Evolutionary conservation across 2,329 filamentous ascomycete species (phyloP).

Genomic region (Colletotrichum caudatum): DNA sequence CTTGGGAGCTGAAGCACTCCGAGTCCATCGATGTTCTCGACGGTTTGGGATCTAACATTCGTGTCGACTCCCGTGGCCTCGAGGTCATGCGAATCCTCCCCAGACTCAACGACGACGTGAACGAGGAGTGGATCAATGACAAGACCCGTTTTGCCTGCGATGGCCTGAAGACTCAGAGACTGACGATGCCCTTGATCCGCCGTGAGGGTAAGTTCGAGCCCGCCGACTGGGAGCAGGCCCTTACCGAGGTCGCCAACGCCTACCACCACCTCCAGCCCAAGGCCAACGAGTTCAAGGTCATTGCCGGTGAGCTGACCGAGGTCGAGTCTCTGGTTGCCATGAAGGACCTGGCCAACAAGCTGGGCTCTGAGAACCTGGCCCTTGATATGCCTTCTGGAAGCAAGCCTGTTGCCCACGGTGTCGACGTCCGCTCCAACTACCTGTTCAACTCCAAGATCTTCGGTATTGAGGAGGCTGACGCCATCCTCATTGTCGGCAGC

Average conservation of each 20-base stretch:
- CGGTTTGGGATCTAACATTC: conserved; percentile 92
- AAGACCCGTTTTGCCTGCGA: conserved; percentile 97
- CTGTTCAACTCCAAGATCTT: conserved; percentile 96
- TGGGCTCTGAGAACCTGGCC: conserved; percentile 95
- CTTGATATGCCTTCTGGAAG: conserved; percentile 89
- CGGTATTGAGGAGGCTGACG: conserved; percentile 94
- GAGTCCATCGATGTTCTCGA: conserved; percentile 97
- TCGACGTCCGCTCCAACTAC: conserved; percentile 95
- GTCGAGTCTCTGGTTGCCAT: conserved; percentile 94
- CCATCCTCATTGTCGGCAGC: conserved; percentile 91
- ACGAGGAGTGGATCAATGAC: conserved; percentile 99
- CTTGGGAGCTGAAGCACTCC: conserved; percentile 96
- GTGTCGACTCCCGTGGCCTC: conserved; percentile 90
- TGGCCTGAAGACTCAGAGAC: conserved; percentile 93
- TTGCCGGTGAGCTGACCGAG: conserved; percentile 92
- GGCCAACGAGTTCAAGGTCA: conserved; percentile 94
- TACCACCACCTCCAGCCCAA: conserved; percentile 84
- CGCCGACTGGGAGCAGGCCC: conserved; percentile 93
- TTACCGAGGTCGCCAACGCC: conserved; percentile 86
- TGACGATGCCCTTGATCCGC: conserved; percentile 92
- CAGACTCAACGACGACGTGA: conserved; percentile 95
- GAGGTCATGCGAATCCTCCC: conserved; percentile 97
- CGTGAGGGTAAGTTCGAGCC: conserved; percentile 92
- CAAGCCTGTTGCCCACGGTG: conserved; percentile 87
- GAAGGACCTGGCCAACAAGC: conserved; percentile 96